Evolutionary conservation across 768 basidiomycete genomes (phyloP).

Genomic region (Phylloporus sp.): DNA sequence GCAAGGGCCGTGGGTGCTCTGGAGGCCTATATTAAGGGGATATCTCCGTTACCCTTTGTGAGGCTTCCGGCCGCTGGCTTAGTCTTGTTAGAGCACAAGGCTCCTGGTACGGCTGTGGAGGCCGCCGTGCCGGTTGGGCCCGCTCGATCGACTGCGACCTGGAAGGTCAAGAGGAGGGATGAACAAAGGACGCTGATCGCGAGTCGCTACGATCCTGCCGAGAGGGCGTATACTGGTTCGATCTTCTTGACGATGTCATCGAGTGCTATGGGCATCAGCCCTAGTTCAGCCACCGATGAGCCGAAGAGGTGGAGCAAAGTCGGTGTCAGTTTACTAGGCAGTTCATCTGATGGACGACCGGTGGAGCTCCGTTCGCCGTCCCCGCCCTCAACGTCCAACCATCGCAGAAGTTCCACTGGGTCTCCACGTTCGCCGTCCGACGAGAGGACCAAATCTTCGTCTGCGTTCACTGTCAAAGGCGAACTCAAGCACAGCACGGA

Average conservation of each 20-base stretch:
- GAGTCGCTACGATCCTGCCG: conserved; percentile 49
- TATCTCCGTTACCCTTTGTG: conserved; percentile 62
- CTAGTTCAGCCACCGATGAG: conserved; percentile 30
- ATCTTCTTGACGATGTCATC: conserved; percentile 42
- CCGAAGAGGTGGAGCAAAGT: conserved; percentile 40
- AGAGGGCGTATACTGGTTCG: conserved; percentile 47
- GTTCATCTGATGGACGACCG: conserved; percentile 13
- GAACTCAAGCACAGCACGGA: conserved; percentile 63
- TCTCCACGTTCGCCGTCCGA: conserved; percentile 32
- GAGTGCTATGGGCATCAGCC: neutral
- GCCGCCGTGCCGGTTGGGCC: conserved; percentile 22
- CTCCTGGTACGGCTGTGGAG: conserved; percentile 33
- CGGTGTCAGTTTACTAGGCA: conserved; percentile 23
- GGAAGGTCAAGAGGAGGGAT: conserved; percentile 62
- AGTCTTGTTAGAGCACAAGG: conserved; percentile 50
- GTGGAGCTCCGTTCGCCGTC: conserved; percentile 24
- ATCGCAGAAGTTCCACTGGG: conserved; percentile 18
- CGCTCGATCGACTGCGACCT: conserved; percentile 33
- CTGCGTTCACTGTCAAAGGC: conserved; percentile 59
- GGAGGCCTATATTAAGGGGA: conserved; percentile 67
- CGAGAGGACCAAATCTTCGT: conserved; percentile 36
- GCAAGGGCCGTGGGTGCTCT: conserved; percentile 70
- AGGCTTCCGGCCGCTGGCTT: conserved; percentile 66
- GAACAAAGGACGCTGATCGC: conserved; percentile 53
- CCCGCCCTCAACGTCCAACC: conserved; percentile 23